Conservation (phyloP, 2,329 filamentous ascomycete genomes). For the Sodiomyces alkalinus region DNA sequence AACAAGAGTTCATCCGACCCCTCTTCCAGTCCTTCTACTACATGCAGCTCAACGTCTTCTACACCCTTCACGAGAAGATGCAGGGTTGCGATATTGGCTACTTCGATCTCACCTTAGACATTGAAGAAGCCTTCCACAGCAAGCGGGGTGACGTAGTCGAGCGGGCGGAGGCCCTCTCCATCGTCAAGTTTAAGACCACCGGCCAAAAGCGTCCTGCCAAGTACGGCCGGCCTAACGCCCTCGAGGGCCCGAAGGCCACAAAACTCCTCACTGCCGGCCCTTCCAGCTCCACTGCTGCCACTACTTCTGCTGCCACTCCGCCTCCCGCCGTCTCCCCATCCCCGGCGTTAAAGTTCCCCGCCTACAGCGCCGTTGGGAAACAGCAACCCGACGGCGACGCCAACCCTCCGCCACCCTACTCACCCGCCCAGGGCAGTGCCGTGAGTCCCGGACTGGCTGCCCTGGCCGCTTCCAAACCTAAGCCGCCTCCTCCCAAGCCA, state of each 20-base stretch:
- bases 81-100: slow-evolving; percentile 94
- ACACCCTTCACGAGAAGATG: slow-evolving; percentile 96
- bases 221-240: slow-evolving; percentile 39
- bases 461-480: slow-evolving; percentile 41
- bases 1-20: slow-evolving; percentile 88
- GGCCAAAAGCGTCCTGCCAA: slow-evolving; percentile 49
- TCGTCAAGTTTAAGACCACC: slow-evolving; percentile 83
- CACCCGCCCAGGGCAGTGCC: slow-evolving; percentile 22
- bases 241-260: slow-evolving; percentile 31
- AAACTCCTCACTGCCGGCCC: slow-evolving; percentile 36
- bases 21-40: slow-evolving; percentile 99
- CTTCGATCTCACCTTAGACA: slow-evolving; percentile 80
- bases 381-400: slow-evolving; percentile 28
- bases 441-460: slow-evolving; percentile 26
- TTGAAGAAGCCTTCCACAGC: slow-evolving; percentile 78
- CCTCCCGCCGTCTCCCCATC: slow-evolving; percentile 5
- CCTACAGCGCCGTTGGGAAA: slow-evolving; percentile 20
- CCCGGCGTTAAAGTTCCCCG: slow-evolving; percentile 14
- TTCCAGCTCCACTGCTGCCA: slow-evolving; percentile 17
- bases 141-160: slow-evolving; percentile 85
- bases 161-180: slow-evolving; percentile 65
- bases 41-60: slow-evolving; percentile 99
- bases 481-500: slow-evolving; percentile 58
- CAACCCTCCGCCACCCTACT: slow-evolving; percentile 59
- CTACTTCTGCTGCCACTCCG: slow-evolving; percentile 5